Percentiles rank a stretch among this genome's conserved stretches.
Conservation (phyloP, 2,329 filamentous ascomycete species). For the Septoria linicola region DNA sequence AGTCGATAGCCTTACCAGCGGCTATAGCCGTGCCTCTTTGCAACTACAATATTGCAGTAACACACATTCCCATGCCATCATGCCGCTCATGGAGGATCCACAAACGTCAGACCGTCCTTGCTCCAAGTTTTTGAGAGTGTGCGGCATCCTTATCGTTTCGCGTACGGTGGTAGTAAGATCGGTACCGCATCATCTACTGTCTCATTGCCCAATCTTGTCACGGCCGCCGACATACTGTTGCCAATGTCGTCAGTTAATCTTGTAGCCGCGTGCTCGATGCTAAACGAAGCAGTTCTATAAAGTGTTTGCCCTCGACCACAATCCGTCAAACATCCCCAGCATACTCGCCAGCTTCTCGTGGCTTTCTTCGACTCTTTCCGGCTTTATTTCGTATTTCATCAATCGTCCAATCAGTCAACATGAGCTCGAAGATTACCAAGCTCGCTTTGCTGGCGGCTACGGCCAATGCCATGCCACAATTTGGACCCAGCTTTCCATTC, state of each 20-base stretch:
- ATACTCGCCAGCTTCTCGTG: background rate
- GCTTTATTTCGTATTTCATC: constrained; percentile 3
- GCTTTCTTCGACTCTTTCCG: background rate
- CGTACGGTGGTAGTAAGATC: background rate
- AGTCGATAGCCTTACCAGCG: constrained; percentile 1
- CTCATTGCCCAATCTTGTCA: constrained; percentile 11
- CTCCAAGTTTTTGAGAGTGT: background rate
- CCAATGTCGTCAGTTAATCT: constrained; percentile 1
- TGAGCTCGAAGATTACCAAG: constrained; percentile 6
- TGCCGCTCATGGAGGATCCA: constrained; percentile 1
- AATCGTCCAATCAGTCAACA: constrained; percentile 2
- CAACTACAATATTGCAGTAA: constrained; percentile 5
- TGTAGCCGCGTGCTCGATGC: background rate
- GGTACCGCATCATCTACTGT: constrained; percentile 10
- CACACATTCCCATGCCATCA: background rate
- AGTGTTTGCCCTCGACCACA: background rate
- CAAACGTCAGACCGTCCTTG: constrained; percentile 1
- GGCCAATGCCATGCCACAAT: constrained; percentile 11
- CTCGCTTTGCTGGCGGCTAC: constrained; percentile 5
- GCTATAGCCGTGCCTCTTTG: background rate
- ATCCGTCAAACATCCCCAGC: background rate
- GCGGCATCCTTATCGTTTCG: background rate
- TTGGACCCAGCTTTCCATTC: background rate
- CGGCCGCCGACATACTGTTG: background rate
- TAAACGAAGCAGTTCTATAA: constrained; percentile 7